Conservation (phyloP, 148 eudicot genomes). For the Rhododendron ovatum region DNA sequence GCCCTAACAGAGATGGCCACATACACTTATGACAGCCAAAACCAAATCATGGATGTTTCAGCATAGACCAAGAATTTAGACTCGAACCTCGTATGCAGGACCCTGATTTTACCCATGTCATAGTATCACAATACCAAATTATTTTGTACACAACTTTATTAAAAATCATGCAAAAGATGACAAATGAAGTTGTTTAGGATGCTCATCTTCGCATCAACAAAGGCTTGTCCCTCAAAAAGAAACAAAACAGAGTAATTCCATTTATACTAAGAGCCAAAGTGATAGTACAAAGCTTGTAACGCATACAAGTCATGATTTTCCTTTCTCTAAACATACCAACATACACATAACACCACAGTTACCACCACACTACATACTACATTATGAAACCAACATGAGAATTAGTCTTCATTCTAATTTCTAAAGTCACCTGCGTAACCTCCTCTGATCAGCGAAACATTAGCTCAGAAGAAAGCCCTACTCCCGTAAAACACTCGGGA, state of each 20-base stretch:
- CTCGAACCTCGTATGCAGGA: not conserved
- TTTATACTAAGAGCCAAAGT: slow-evolving; percentile 19
- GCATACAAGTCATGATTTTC: slow-evolving; percentile 23
- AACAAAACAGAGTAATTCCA: not conserved
- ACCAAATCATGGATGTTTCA: slow-evolving; percentile 5
- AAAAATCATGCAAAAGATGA: slow-evolving; percentile 7
- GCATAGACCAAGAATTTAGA: not conserved
- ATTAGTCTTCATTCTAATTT: slow-evolving; percentile 48
- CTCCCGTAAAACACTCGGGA: slow-evolving; percentile 92
- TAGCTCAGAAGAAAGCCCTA: slow-evolving; percentile 87
- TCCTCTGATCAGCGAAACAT: slow-evolving; percentile 11
- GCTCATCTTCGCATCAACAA: not conserved
- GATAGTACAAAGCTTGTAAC: slow-evolving; percentile 21
- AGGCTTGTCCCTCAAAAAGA: not conserved
- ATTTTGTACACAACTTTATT: slow-evolving; percentile 5
- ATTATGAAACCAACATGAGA: slow-evolving; percentile 23
- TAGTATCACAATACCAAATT: not conserved
- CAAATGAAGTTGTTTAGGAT: slow-evolving; percentile 1
- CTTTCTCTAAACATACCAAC: slow-evolving; percentile 22
- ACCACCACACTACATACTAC: slow-evolving; percentile 26
- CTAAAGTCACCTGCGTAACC: slow-evolving; percentile 52
- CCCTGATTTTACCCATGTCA: not conserved
- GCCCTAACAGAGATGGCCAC: not conserved
- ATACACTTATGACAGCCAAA: not conserved
- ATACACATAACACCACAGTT: slow-evolving; percentile 18